Percentiles rank a stretch among this genome's conserved stretches.
Evolutionary conservation across 805 yeast genomes (phyloP).

Genomic region (Wickerhamomyces chaumierensis): DNA sequence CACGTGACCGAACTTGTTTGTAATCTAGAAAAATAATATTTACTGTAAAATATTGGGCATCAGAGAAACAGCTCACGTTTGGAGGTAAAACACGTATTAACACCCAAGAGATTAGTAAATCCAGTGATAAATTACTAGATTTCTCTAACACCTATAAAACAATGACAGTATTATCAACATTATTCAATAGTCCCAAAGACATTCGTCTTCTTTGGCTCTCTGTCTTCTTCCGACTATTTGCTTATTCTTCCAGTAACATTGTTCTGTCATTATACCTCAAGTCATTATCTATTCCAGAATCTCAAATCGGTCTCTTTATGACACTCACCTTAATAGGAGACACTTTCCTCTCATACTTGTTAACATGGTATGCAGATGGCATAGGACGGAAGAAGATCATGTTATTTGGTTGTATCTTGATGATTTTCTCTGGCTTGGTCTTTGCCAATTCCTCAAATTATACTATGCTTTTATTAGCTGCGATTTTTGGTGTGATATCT

Average conservation of each 20-base stretch:
- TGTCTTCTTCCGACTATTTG: slow-evolving; percentile 57
- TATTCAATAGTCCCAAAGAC: slow-evolving; percentile 35
- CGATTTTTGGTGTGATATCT: slow-evolving; percentile 75
- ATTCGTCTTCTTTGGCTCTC: slow-evolving; percentile 55
- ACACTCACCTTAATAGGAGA: slow-evolving; percentile 73
- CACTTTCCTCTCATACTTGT: slow-evolving; percentile 51
- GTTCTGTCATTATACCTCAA: slow-evolving; percentile 59
- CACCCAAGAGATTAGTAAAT: too few relatives aligned
- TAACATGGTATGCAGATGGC: slow-evolving; percentile 69
- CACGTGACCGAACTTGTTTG: too few relatives aligned
- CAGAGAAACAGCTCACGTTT: too few relatives aligned
- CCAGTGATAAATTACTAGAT: too few relatives aligned
- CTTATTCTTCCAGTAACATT: slow-evolving; percentile 75
- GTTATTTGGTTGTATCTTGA: slow-evolving; percentile 50
- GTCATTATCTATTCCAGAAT: slow-evolving; percentile 40
- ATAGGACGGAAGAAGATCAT: slow-evolving; percentile 62
- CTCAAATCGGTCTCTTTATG: slow-evolving; percentile 69
- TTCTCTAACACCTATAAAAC: too few relatives aligned
- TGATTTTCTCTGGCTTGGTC: slow-evolving; percentile 54
- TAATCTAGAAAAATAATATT: too few relatives aligned
- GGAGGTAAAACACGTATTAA: too few relatives aligned
- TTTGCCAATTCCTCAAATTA: slow-evolving; percentile 50
- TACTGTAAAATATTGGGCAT: too few relatives aligned
- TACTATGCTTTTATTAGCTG: slow-evolving; percentile 49
- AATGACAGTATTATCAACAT: too few relatives aligned